Evolutionary conservation across 345 rosid species (phyloP), one percentile per base, ranked within the genome.

Genomic region (Syzygium oleosum): DNA sequence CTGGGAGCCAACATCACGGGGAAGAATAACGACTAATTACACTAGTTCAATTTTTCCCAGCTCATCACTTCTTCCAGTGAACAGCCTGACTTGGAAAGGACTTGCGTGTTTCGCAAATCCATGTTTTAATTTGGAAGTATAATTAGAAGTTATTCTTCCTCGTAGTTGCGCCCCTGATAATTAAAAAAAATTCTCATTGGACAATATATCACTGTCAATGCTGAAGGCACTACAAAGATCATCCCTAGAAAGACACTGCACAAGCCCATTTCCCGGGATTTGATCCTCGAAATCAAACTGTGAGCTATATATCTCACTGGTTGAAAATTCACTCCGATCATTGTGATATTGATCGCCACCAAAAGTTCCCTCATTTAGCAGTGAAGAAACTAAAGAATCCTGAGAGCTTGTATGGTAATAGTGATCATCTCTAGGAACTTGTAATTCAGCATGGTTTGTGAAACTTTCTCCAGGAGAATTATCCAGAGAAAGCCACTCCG

Each of bases 221-320:
- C 91, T 90, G 88, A 94, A 92, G 13, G 85, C 92, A 51, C 91
- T 88, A 84, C 91, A 91, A 25, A 91, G 79, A 53, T 90, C 91
- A 55, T 92, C 91, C 80, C 90, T 92, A 2, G 89, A 86, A 53
- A 91, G 59, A 51, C 92, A 91, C 87, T 90, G 91, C 14, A 83
- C 78, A 25, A 92, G 92, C 54, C 87, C 93, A 84, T 85, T 90
- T 86, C 93, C 95, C n/a, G 92, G 84, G 87, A 88, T 91, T 77
- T 90, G 95, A 85, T 89, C 87, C 88, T 91, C 93, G 16, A 94
- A 92, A 77, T 92, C 91, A 89, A 95, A 93, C 78, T 90, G 88
- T 31, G 96, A 84, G 86, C 88, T 86, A 85, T 90, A 89, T 87
- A 93, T 88, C 52, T 95, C 94, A 29, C 88, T 90, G 13, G 87